Base-by-base conservation (phyloP, 495 filamentous ascomycete genomes). In the Penicillium coffeae region DNA sequence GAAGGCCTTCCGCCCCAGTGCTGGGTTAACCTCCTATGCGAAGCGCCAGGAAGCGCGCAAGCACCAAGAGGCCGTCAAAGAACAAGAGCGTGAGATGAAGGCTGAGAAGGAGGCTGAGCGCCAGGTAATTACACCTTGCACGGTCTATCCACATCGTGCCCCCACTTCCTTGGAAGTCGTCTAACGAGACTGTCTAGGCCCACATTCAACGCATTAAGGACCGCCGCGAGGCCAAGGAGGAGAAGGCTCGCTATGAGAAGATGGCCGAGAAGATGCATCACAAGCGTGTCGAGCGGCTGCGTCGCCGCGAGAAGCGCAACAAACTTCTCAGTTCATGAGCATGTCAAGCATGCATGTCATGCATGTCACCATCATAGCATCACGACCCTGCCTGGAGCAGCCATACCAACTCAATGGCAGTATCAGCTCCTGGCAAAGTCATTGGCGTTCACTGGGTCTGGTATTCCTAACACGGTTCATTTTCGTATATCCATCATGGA, bases 191-290 rank as follows among this genome's bases (percentile, higher is more conserved):
- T 32, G 8, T 22, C 12, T 63, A 93, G 89, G 78, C 76, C 66
- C 79, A 82, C 47, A 83, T 93, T 46, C 77, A 87, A 60, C 75
- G 77, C 14, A 87, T 97, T 56, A 91, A 86, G 60, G 89, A 93
- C 46, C 87, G 83, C 64, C 77, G 89, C 37, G 87, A 82, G 18
- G 83, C 80, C 6, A 96, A 95, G 77, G 90, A 87, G 59, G 93
- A 98, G 75, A 93, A 90, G 70, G 89, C 86, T 52, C 79, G 94
- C 33, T 97, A 88, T 64, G 89, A 90, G 70, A 90, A 89, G 74
- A 82, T 98, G 83, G 93, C 88, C 21, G 87, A 92, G 70, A 96
- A 90, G 74, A 97, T 98, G 93, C 93, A 97, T 66, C 81, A 75
- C 65, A 96, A 96, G 77, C 76, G 90, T 53, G 85, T 98, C 19